Base-by-base conservation (phyloP, 495 filamentous ascomycete genomes). In the Paragyromitra xinjiangensis region DNA sequence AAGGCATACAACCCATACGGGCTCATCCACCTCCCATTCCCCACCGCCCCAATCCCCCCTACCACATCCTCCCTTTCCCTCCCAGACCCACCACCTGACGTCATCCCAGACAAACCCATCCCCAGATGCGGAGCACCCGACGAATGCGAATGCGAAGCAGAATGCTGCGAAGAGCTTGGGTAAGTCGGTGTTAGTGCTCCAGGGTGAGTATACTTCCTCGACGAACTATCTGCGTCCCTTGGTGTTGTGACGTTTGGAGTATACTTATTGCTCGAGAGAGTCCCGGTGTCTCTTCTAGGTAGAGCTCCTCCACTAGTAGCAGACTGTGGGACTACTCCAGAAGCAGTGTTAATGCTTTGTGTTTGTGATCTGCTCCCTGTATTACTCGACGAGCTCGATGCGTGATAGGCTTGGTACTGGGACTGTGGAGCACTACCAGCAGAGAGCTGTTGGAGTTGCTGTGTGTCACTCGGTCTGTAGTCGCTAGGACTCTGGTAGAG, bases 1-100 rank as follows among this genome's bases (percentile, higher is more conserved):
- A 96, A 92, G 8, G 96, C 94, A 84, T 97, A 98, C 50, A 96
- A 91, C 48, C 93, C 91, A 93, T 95, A 99, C 1, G 94, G 94
- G 6, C 94, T 94, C 77, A 98, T 86, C 84, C 98, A 98, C 79
- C 95, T 97, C 85, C 94, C 91, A 79, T 92, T 93, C 26, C 76
- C 77, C 11, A 82, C 72, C 39, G 80, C 80, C 2, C 80, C 80
- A 64, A 79, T 61, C 0, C 66, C 64, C 9, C 78, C 79, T 8
- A 79, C 64, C 4, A 71, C 63, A 44, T 82, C 80, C 29, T 82
- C 80, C 51, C 75, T 66, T 19, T 81, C 80, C 39, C 75, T 73
- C n/a, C 75, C 61, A 37, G 53, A 64, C n/a, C 50, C 45, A 8
- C 51, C 29, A 12, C 73, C 56, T 11, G 67, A 66, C 29, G 53